Base-by-base conservation (phyloP, 495 filamentous ascomycete species). In the Penicillium argentinense region DNA sequence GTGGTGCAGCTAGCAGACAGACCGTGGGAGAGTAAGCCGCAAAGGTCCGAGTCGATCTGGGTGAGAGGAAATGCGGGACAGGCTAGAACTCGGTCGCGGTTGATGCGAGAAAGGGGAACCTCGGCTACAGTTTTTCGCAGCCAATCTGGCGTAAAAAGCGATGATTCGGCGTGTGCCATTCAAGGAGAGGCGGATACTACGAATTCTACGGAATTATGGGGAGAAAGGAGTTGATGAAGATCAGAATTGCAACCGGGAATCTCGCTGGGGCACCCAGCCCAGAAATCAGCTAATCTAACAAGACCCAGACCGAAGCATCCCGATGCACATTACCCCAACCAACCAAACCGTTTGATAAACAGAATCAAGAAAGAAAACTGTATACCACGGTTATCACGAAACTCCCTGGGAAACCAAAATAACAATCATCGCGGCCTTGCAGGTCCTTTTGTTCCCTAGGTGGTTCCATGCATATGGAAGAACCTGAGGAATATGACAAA, bases 231-330 rank as follows among this genome's bases (percentile, higher is more conserved):
- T 6, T 5, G 13, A 36, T 36, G 3, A 36, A 5, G n/a, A 36
- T 22, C 16, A 36, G 17, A 12, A 36, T 36, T 18, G 33, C 17
- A 19, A 11, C 16, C 16, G 21, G 21, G 27, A 48, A 49, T 38
- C 26, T 27, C 33, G 26, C 37, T 27, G 42, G n/a, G 26, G 47
- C 27, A 54, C 45, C 36, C 47, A 54, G 33, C 34, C 26, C 23
- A 45, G 21, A 48, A 42, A 42, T 38, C 29, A 42, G 30, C 47
- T 42, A 54, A 45, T 54, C 37, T 52, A 25, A 42, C 33, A 23
- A 47, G 39, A 40, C 30, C 36, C 25, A 45, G 18, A 29, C 26
- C 18, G 19, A 23, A 9, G 30, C 29, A 37, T 12, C 32, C 27
- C 12, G 25, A 34, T 23, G 36, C 28, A 17, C 16, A 52, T 52